phyloP scores from a whole-genome alignment of 805 yeast genomes.

The Hanseniaspora pseudoguilliermondii region DNA sequence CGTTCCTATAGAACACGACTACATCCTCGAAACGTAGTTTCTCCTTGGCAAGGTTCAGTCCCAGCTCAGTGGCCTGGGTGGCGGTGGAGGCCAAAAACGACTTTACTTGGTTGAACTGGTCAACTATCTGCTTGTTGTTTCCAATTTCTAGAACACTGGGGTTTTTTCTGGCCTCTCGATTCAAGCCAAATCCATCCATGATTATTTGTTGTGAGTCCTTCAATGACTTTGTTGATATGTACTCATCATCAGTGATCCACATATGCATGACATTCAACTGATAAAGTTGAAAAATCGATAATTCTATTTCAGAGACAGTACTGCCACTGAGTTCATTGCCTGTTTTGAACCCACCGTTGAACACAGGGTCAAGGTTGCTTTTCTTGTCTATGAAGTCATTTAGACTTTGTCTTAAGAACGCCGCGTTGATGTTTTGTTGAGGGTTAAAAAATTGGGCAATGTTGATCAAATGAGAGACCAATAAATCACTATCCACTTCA shows the following conservation, averaged over 20 bases:
- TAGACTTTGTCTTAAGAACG: slow-evolving; percentile 1
- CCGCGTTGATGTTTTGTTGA: background rate
- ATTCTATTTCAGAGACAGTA: slow-evolving; percentile 24
- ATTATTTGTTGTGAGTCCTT: slow-evolving; percentile 51
- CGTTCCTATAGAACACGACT: slow-evolving; percentile 73
- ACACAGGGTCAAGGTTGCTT: slow-evolving; percentile 43
- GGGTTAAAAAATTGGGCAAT: slow-evolving; percentile 7
- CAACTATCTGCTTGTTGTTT: slow-evolving; percentile 22
- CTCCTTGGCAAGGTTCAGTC: slow-evolving; percentile 38
- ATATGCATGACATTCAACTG: slow-evolving; percentile 65
- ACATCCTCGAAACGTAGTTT: slow-evolving; percentile 41
- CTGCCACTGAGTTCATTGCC: slow-evolving; percentile 27
- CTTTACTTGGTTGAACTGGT: slow-evolving; percentile 29
- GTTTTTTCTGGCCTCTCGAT: slow-evolving; percentile 16
- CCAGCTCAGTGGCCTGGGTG: slow-evolving; percentile 64
- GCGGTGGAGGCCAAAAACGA: slow-evolving; percentile 48
- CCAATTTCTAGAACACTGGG: slow-evolving; percentile 18
- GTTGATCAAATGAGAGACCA: background rate
- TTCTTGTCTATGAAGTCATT: slow-evolving; percentile 30
- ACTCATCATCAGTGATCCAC: slow-evolving; percentile 37
- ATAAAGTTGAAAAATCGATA: slow-evolving; percentile 46
- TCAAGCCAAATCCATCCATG: slow-evolving; percentile 34
- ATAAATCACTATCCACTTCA: background rate
- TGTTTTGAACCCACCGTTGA: slow-evolving; percentile 44
- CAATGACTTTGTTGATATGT: slow-evolving; percentile 31